Conservation (phyloP, 768 basidiomycete species). For the Chlorophyllum brunneum region DNA sequence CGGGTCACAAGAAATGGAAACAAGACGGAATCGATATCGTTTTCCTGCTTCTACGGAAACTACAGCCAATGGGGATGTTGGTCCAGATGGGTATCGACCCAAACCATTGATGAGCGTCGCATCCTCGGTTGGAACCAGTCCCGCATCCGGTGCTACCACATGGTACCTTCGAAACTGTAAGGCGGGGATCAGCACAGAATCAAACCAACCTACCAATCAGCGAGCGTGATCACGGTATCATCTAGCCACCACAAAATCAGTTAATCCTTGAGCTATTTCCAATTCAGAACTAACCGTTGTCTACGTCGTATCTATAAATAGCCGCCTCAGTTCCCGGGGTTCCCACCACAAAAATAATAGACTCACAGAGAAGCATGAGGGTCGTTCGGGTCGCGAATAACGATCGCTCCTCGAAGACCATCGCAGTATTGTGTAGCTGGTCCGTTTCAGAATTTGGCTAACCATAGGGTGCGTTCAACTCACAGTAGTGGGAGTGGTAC, state of each 20-base stretch:
- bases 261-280: not conserved
- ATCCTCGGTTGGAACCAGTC: slow-evolving; percentile 25
- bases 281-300: slow-evolving; percentile 32
- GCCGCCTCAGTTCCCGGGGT: not conserved
- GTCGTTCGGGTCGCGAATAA: slow-evolving; percentile 40
- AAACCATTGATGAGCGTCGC: slow-evolving; percentile 44
- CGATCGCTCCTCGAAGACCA: slow-evolving; percentile 45
- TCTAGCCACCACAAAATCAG: slow-evolving; percentile 20
- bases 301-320: slow-evolving; percentile 29
- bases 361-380: slow-evolving; percentile 23
- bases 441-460: not conserved
- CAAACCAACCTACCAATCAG: slow-evolving; percentile 45
- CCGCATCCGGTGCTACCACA: slow-evolving; percentile 22
- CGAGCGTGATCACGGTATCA: slow-evolving; percentile 41
- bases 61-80: slow-evolving; percentile 31
- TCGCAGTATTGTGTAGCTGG: slow-evolving; percentile 52
- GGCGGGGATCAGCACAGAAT: not conserved
- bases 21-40: slow-evolving; percentile 47
- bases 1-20: slow-evolving; percentile 43
- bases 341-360: not conserved
- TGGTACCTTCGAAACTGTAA: slow-evolving; percentile 24
- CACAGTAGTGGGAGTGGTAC: slow-evolving; percentile 33
- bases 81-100: slow-evolving; percentile 39
- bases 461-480: slow-evolving; percentile 2
- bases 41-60: slow-evolving; percentile 32